A percentile compares a stretch with the other conserved stretches of the same genome.
Evolutionary conservation across 1,139 yeast genomes (phyloP).

Genomic region (Blastobotrys niveus): DNA sequence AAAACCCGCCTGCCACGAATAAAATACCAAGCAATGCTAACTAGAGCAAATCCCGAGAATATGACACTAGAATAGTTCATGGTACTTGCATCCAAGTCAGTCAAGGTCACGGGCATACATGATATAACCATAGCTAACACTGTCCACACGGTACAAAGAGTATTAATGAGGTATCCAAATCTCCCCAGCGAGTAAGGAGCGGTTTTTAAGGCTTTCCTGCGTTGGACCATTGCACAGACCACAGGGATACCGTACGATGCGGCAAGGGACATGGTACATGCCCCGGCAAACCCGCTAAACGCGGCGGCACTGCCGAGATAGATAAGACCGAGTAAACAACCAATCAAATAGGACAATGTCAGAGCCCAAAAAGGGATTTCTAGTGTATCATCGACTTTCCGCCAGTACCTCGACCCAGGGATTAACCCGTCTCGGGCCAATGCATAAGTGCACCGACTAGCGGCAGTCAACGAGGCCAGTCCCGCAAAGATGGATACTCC

Average conservation of each 20-base stretch:
- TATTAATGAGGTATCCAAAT: background rate
- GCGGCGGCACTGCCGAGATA: background rate
- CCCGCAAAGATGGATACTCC: background rate
- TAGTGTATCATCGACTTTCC: background rate
- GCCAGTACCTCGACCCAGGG: slow-evolving; percentile 1
- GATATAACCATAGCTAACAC: background rate
- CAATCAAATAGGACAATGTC: background rate
- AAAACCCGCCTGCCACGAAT: background rate
- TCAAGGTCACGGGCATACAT: background rate
- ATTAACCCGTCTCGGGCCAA: slow-evolving; percentile 1
- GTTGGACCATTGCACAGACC: background rate
- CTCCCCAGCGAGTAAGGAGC: background rate
- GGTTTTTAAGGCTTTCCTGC: background rate
- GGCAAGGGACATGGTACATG: background rate
- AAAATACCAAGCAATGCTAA: background rate
- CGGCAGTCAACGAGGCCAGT: background rate
- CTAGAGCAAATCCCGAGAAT: background rate
- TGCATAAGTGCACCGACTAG: slow-evolving; percentile 5
- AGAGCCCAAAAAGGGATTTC: background rate
- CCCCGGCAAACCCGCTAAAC: background rate
- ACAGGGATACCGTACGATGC: background rate
- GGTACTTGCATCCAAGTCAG: background rate
- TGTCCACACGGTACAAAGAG: background rate
- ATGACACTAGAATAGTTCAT: background rate
- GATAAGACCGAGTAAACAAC: background rate